These are phyloP conservation scores for Rhodamnia rubescens DNA, from an alignment of 345 rosid species.

Conservation along the genomic window DNA sequence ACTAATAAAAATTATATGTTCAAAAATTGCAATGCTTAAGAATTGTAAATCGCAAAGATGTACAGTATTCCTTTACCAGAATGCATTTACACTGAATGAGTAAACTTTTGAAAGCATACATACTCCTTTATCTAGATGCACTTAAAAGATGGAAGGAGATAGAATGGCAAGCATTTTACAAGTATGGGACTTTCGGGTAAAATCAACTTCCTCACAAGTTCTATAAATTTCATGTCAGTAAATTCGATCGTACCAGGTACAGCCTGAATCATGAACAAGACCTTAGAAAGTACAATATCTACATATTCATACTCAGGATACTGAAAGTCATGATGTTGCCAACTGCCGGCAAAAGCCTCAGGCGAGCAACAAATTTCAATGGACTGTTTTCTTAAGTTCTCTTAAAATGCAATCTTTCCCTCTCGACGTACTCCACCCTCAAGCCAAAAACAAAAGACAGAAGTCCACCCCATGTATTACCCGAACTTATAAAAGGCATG, in stretches of 20 bases:
- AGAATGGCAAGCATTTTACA: not conserved
- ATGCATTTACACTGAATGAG: not conserved
- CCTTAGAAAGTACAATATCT: not conserved
- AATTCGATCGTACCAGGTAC: not conserved
- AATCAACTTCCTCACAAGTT: not conserved
- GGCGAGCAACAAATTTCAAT: not conserved
- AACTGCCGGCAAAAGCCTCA: not conserved
- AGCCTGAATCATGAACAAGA: not conserved
- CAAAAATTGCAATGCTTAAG: not conserved
- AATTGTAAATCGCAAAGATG: not conserved
- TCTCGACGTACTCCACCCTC: not conserved
- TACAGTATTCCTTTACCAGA: not conserved
- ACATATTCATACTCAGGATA: not conserved
- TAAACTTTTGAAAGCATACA: not conserved
- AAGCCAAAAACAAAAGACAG: not conserved
- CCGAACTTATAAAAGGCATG: not conserved
- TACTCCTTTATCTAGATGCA: not conserved
- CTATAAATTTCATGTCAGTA: not conserved
- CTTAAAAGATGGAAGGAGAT: not conserved
- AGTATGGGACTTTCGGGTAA: not conserved
- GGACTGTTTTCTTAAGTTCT: not conserved
- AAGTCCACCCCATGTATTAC: not conserved
- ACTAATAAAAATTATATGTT: not conserved
- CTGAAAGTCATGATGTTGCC: not conserved
- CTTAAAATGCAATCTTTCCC: not conserved